Conservation (phyloP, 345 rosid species). For the Syzygium aromaticum region DNA sequence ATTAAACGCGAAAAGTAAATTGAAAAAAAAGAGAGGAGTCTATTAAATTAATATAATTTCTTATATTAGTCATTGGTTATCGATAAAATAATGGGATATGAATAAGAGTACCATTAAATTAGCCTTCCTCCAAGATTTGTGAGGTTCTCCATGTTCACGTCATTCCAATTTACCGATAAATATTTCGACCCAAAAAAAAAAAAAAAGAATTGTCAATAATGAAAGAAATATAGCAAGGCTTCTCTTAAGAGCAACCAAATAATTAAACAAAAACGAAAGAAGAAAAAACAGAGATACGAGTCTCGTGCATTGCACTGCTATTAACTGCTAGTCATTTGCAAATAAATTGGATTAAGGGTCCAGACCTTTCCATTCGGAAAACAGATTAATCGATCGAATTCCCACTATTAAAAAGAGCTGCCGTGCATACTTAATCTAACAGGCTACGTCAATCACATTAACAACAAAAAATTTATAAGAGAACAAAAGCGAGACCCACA, state of each 20-base stretch:
- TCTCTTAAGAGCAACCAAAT: not conserved
- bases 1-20: not conserved
- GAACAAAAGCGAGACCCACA: rapidly evolving
- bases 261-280: not conserved
- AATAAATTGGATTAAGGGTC: not conserved
- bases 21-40: not conserved
- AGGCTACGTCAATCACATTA: not conserved
- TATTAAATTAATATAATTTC: not conserved
- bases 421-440: not conserved
- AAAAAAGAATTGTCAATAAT: not conserved
- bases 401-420: not conserved
- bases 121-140: not conserved
- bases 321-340: not conserved
- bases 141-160: not conserved
- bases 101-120: not conserved
- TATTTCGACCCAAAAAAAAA: not conserved
- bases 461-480: not conserved
- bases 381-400: not conserved
- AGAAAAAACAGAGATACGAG: not conserved
- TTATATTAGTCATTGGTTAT: not conserved
- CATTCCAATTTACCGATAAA: not conserved
- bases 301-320: not conserved
- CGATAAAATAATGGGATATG: not conserved
- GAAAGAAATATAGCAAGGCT: not conserved
- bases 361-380: not conserved